These are phyloP conservation scores for Podaxis sp. DNA, from an alignment of 768 basidiomycete species.

Conservation along the genomic window DNA sequence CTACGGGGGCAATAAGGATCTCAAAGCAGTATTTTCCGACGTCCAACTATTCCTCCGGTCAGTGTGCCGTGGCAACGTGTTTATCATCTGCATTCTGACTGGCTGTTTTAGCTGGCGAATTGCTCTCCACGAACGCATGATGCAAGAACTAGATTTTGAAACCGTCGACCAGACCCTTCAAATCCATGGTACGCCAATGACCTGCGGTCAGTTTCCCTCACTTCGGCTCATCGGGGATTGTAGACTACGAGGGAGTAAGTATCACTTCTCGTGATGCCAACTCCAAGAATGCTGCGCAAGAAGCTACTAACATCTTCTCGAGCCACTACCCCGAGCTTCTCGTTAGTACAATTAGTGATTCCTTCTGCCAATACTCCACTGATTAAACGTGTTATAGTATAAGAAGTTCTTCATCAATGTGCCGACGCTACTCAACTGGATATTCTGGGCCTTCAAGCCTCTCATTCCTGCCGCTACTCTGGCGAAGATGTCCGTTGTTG, in stretches of 20 bases:
- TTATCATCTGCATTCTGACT: constrained; percentile 6
- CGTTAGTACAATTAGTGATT: constrained; percentile 30
- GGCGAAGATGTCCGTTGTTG: constrained; percentile 78
- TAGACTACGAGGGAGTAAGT: constrained; percentile 75
- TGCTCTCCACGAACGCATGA: constrained; percentile 67
- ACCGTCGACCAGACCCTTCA: constrained; percentile 71
- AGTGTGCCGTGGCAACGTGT: background rate
- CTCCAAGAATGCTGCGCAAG: constrained; percentile 72
- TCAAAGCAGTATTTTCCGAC: constrained; percentile 72
- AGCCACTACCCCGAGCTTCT: constrained; percentile 78
- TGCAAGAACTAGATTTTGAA: constrained; percentile 63
- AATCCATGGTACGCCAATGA: constrained; percentile 50
- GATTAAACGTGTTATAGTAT: constrained; percentile 33
- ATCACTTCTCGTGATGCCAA: constrained; percentile 64
- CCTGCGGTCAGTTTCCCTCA: background rate
- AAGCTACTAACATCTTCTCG: constrained; percentile 71
- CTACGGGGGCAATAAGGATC: constrained; percentile 66
- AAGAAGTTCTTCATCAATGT: constrained; percentile 83
- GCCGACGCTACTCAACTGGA: constrained; percentile 70
- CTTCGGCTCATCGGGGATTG: background rate
- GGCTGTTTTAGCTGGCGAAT: constrained; percentile 62
- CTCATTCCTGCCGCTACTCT: constrained; percentile 68
- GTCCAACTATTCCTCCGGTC: constrained; percentile 73
- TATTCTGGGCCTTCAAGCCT: constrained; percentile 82
- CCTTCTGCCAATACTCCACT: background rate